Evolutionary conservation across 345 rosid species (phyloP).

Genomic region (Litchi chinensis): DNA sequence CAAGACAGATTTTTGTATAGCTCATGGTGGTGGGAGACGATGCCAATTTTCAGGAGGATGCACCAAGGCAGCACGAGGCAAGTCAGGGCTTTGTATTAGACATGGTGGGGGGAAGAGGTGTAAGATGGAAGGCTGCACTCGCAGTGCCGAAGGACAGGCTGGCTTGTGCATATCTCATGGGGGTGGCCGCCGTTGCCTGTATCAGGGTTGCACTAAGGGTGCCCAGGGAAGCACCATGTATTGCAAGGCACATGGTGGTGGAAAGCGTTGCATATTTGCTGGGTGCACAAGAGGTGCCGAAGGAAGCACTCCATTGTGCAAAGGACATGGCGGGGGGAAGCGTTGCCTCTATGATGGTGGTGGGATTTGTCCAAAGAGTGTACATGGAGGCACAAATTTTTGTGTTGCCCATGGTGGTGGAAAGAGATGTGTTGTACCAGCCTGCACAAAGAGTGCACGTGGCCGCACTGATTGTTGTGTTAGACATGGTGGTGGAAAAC

Average conservation of each 20-base stretch:
- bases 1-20: conserved; percentile 83
- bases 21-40: conserved; percentile 94
- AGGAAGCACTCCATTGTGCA: conserved; percentile 95
- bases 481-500: conserved; percentile 91
- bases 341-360: conserved; percentile 92
- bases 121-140: conserved; percentile 68
- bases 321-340: conserved; percentile 97
- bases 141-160: conserved; percentile 97
- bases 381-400: conserved; percentile 90
- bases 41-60: conserved; percentile 78
- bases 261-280: conserved; percentile 85
- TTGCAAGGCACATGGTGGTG: conserved; percentile 98
- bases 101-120: conserved; percentile 99
- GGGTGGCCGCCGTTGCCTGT: conserved; percentile 90
- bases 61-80: conserved; percentile 88
- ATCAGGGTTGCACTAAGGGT: conserved; percentile 64
- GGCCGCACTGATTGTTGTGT: conserved; percentile 96
- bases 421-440: conserved; percentile 82
- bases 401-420: conserved; percentile 99
- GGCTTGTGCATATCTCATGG: conserved; percentile 97
- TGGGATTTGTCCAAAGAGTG: conserved; percentile 95
- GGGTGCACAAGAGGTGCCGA: conserved; percentile 96
- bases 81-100: conserved; percentile 88
- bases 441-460: conserved; percentile 94
- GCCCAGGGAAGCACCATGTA: conserved; percentile 95